phyloP scores from a whole-genome alignment of 1,139 yeast genomes.

The Tardiomyces depauwii region DNA sequence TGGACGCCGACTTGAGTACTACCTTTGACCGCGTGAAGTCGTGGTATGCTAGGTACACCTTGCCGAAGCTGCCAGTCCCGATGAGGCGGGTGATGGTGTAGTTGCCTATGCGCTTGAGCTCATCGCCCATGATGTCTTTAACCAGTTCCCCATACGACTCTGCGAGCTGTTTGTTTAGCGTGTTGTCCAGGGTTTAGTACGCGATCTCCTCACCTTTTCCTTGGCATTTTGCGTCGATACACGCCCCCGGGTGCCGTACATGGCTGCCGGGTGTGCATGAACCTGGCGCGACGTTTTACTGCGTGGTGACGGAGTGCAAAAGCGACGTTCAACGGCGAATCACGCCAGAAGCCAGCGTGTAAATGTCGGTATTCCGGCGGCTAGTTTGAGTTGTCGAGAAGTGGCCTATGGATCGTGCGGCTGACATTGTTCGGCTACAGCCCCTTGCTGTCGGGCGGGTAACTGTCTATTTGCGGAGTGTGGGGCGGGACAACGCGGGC shows the following conservation, averaged over 20 bases:
- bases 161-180: conserved; percentile 29
- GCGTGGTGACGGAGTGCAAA: no score
- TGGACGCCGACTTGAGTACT: conserved; percentile 77
- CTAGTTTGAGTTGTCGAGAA: no score
- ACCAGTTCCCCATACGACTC: conserved; percentile 56
- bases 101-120: conserved; percentile 59
- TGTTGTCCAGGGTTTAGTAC: no score
- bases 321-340: no score
- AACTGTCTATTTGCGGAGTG: no score
- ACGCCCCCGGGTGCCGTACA: conserved; percentile 20
- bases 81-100: conserved; percentile 60
- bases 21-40: conserved; percentile 53
- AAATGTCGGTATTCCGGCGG: no score
- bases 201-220: conserved; percentile 21
- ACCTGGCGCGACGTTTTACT: no score
- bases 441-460: no score
- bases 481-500: no score
- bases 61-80: conserved; percentile 85
- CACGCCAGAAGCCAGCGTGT: no score
- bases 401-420: no score
- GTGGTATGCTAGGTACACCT: conserved; percentile 77
- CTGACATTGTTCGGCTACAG: no score
- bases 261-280: conserved; percentile 3
- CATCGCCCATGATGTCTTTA: conserved; percentile 40
- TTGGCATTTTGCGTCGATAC: conserved; percentile 23